Evolutionary conservation across 1,139 yeast species (phyloP), one percentile per base, ranked within the genome.

Genomic region (Suhomyces maxii): DNA sequence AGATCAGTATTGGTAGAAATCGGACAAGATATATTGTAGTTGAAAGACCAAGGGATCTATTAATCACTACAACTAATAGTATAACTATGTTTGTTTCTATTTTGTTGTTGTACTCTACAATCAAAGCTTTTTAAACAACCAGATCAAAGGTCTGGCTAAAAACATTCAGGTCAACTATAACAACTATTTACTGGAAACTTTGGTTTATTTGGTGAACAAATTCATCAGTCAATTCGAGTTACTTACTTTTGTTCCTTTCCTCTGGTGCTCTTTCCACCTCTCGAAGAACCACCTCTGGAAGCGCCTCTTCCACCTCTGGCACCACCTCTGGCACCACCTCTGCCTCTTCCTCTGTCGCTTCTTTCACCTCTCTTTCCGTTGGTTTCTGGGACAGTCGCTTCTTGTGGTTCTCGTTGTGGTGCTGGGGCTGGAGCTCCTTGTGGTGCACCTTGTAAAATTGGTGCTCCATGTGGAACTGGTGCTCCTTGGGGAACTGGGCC

Each of bases 291-390:
- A 6, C 42, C 42, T 35, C 45, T 38, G 23, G 44, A 18, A 8
- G n/a, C n/a, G 26, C 68, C 67, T 30, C 67, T 54, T 31, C 61
- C 57, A 34, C 68, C 61, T 40, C 68, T 57, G 36, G 63, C 57
- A 31, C 57, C 54, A 39, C 62, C 63, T 37, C 65, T 46, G 30
- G 30, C n/a, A n/a, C n/a, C n/a, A 26, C 68, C 67, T 30, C 67
- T 54, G 33, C 61, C 57, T 10, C 51, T 52, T 12, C 65, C 63
- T 26, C 66, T 54, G 14, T 61, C 59, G 18, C 67, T 59, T 42
- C 61, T 53, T 34, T 59, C 57, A 8, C 49, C 45, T 26, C 50
- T 49, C 7, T 11, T 26, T 10, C 18, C 26, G 26, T 36, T 13
- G 18, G 12, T 30, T 30, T 30, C 23, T 18, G 35, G 39, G 8